phyloP scores from a whole-genome alignment of 2,329 filamentous ascomycete species.

The Colletotrichum tanaceti region DNA sequence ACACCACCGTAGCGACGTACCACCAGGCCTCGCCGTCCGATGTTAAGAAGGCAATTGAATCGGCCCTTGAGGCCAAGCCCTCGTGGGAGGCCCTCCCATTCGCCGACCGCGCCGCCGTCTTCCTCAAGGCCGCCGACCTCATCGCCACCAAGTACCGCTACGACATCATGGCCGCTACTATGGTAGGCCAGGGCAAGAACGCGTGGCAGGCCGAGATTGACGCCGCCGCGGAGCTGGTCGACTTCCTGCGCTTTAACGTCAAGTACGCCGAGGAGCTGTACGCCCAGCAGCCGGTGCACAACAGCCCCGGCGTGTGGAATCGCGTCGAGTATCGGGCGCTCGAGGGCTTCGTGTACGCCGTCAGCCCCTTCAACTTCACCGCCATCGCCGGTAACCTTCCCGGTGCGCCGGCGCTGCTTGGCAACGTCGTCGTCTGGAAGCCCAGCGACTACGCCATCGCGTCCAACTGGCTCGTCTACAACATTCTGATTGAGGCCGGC shows the following conservation, averaged over 20 bases:
- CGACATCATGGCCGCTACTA: conserved; percentile 95
- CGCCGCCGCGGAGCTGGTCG: conserved; percentile 88
- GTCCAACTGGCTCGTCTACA: conserved; percentile 91
- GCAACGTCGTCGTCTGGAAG: conserved; percentile 97
- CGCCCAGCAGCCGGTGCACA: conserved; percentile 84
- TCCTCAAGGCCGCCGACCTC: conserved; percentile 95
- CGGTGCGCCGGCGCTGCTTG: conserved; percentile 85
- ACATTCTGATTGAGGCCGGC: conserved; percentile 91
- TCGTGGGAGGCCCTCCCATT: conserved; percentile 90
- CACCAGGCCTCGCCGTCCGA: conserved; percentile 82
- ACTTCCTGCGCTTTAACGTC: conserved; percentile 95
- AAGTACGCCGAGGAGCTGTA: conserved; percentile 94
- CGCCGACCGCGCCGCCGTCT: conserved; percentile 89
- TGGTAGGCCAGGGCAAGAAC: conserved; percentile 98
- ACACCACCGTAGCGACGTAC: conserved; percentile 81
- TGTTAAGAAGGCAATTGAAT: conserved; percentile 82
- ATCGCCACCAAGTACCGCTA: conserved; percentile 94
- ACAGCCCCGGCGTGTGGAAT: conserved; percentile 90
- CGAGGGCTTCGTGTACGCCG: conserved; percentile 94
- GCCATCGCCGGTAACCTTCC: conserved; percentile 91
- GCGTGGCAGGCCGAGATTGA: conserved; percentile 99
- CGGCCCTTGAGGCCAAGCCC: conserved; percentile 86
- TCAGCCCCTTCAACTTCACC: conserved; percentile 97
- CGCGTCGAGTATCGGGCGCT: conserved; percentile 88
- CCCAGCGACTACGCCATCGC: conserved; percentile 89